Evolutionary conservation across 108 stramenopile species (phyloP).

Genomic region (Aurantiochytrium sp.): DNA sequence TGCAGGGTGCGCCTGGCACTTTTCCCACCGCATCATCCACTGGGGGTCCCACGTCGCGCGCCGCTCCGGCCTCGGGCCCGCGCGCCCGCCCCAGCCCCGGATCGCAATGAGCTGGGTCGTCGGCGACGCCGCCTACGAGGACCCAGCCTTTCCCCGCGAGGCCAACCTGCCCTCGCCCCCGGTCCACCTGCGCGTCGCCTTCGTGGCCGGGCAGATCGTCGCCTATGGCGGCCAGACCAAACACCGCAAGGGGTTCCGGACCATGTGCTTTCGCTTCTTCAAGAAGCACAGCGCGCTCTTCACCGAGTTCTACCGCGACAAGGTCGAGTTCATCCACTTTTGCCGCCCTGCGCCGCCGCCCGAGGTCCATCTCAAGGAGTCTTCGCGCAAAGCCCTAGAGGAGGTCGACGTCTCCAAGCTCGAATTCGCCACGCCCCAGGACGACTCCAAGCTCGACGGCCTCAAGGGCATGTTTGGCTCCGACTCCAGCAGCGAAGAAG

Average conservation of each 20-base stretch:
- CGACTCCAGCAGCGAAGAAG: not conserved
- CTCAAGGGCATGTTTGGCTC: slow-evolving; percentile 1
- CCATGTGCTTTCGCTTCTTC: slow-evolving; percentile 21
- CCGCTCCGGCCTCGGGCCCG: not conserved
- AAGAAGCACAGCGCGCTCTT: not conserved
- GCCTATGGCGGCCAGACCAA: slow-evolving; percentile 21
- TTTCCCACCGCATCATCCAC: slow-evolving; percentile 17
- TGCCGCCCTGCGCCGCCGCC: not conserved
- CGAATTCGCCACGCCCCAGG: slow-evolving; percentile 18
- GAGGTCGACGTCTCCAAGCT: not conserved
- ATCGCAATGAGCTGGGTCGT: slow-evolving; percentile 30
- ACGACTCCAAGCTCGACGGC: slow-evolving; percentile 19
- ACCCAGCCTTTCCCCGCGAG: not conserved
- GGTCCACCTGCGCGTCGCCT: not conserved
- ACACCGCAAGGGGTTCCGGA: slow-evolving; percentile 3
- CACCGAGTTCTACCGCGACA: slow-evolving; percentile 29
- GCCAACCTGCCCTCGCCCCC: not conserved
- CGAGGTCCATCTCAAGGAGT: slow-evolving; percentile 25
- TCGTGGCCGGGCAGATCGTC: not conserved
- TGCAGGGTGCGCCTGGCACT: not conserved
- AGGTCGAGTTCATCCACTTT: slow-evolving; percentile 4
- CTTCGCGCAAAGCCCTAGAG: not conserved
- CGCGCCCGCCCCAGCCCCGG: not conserved
- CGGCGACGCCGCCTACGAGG: slow-evolving; percentile 6
- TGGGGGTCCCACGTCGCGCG: not conserved